Evolutionary conservation across 441 rosid genomes (phyloP), one percentile per base, ranked within the genome.

Genomic region (Rhodomyrtus psidioides): DNA sequence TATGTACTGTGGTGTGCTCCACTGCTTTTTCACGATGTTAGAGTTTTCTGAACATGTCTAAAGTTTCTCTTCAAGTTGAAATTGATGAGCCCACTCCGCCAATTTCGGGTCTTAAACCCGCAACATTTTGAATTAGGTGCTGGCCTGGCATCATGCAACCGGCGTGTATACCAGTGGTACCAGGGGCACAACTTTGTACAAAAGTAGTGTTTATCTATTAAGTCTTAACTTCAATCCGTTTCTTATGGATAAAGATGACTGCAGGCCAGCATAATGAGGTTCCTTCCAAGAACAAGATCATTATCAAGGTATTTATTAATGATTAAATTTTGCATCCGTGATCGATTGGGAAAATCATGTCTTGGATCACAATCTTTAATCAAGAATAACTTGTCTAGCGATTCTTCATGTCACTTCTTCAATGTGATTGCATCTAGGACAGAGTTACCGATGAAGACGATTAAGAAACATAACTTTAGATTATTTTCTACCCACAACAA

Each of bases 231-330:
- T 21, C 79, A 2, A 34, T 39, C 79, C 15, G 42, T n/a, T 27
- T 46, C 79, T 34, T 30, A 51, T 23, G 56, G 58, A 84, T 53
- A 26, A 55, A 55, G 82, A 9, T 88, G 86, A 65, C 90, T 86
- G 91, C 96, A 95, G 98, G 98, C 84, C 88, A 87, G 89, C 92
- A 90, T 87, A 86, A 53, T 26, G 88, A 89, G 83, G 90, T 88
- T 84, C 84, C 83, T 84, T 59, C 89, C 34, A 81, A 76, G 59
- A 91, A 88, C 84, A 93, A 89, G 85, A 81, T 87, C 53, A 83
- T 90, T 86, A 88, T 95, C 83, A 97, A 97, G 98, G 98, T 96
- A 94, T 42, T 12, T 26, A 56, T 56, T 2, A 5, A 24, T 24
- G 27, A 65, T 34, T 44, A 34, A 65, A 65, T 70, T 70, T 70